phyloP scores from a whole-genome alignment of 345 rosid species.

The Eucalyptus cloeziana region DNA sequence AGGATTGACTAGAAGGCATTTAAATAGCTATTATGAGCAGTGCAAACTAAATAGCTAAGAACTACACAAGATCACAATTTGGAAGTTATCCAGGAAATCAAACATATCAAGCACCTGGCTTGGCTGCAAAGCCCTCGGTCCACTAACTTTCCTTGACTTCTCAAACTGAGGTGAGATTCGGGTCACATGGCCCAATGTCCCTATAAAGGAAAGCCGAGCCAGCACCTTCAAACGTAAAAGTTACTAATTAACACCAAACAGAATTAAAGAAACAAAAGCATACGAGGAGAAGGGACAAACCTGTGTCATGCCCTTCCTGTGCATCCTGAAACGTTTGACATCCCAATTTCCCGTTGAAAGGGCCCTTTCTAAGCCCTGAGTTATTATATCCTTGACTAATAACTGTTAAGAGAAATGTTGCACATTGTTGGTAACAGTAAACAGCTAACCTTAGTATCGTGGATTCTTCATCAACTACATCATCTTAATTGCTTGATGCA shows the following conservation, averaged over 20 bases:
- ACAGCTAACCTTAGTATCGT: background rate
- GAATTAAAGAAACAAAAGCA: background rate
- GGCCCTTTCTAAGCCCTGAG: slow-evolving; percentile 68
- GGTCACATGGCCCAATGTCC: slow-evolving; percentile 71
- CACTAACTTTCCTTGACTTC: slow-evolving; percentile 98
- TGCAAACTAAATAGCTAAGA: background rate
- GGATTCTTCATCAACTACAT: background rate
- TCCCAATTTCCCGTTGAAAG: slow-evolving; percentile 94
- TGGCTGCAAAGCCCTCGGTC: slow-evolving; percentile 98
- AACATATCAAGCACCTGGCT: slow-evolving; percentile 57
- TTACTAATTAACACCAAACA: slow-evolving; percentile 1
- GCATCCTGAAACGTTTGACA: slow-evolving; percentile 87
- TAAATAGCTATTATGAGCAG: background rate
- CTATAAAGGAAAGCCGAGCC: slow-evolving; percentile 74
- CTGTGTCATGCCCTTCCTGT: slow-evolving; percentile 97
- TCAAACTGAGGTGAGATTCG: slow-evolving; percentile 79
- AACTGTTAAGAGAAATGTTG: background rate
- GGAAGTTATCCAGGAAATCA: background rate
- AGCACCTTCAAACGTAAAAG: slow-evolving; percentile 40
- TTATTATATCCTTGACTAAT: slow-evolving; percentile 29
- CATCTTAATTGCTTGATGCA: background rate
- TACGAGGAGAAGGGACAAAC: slow-evolving; percentile 14
- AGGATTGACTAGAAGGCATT: background rate
- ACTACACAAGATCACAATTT: background rate
- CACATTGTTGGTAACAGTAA: background rate